Evolutionary conservation across 371 early-diverging fungal genomes (phyloP).

Genomic region (Rhizomucor pusillus): DNA sequence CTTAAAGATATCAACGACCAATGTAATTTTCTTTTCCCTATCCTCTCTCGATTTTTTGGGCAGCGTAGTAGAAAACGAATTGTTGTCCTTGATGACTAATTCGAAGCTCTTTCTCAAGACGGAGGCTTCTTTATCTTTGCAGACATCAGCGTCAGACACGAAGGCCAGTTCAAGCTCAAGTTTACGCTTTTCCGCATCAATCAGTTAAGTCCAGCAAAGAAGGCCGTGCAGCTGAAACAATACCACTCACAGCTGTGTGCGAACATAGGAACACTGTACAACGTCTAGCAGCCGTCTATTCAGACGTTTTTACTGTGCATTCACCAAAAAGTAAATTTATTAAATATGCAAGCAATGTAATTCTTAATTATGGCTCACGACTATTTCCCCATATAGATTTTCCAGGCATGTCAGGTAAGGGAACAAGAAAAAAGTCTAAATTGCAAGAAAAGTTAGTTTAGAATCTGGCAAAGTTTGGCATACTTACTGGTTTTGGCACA

Average conservation of each 20-base stretch:
- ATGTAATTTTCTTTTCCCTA: constrained; percentile 17
- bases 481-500: background rate
- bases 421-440: too few relatives aligned
- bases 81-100: background rate
- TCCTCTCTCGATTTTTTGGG: background rate
- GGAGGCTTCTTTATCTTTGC: constrained; percentile 96
- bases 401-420: constrained; percentile 82
- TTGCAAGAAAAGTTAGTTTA: background rate
- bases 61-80: background rate
- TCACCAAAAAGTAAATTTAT: constrained; percentile 1
- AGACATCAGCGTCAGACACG: constrained; percentile 88
- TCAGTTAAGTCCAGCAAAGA: constrained; percentile 61
- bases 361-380: background rate
- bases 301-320: background rate
- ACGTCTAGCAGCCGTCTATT: background rate
- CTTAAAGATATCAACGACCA: constrained; percentile 40
- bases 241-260: background rate
- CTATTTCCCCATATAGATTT: constrained; percentile 38
- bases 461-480: background rate
- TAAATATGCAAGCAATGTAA: background rate
- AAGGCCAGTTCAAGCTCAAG: constrained; percentile 85
- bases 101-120: constrained; percentile 36
- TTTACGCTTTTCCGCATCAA: constrained; percentile 87
- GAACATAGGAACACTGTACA: background rate
- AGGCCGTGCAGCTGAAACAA: background rate